Evolutionary conservation across 2,329 filamentous ascomycete species (phyloP).

Genomic region (Phyllosticta capitalensis): DNA sequence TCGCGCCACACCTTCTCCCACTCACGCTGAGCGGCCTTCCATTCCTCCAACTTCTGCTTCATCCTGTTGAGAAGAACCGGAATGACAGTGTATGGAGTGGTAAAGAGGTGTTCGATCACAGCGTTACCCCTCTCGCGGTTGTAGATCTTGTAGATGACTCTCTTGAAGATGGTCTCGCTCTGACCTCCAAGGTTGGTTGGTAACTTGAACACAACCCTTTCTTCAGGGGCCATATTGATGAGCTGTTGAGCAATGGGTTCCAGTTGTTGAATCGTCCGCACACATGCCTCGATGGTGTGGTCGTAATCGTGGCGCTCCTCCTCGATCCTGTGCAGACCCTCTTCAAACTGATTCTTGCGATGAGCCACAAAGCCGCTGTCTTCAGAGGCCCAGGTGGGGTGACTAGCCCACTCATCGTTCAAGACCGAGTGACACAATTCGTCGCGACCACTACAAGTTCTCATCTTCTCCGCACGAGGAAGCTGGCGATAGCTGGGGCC

Average conservation of each 20-base stretch:
- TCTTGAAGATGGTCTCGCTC: constrained; percentile 93
- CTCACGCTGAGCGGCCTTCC: constrained; percentile 92
- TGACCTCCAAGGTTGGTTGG: constrained; percentile 79
- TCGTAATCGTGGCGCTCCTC: constrained; percentile 98
- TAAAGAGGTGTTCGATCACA: constrained; percentile 80
- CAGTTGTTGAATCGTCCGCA: constrained; percentile 89
- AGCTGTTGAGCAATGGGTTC: constrained; percentile 91
- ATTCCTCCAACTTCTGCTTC: constrained; percentile 95
- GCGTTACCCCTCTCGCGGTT: constrained; percentile 72
- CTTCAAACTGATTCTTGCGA: constrained; percentile 91
- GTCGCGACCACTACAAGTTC: constrained; percentile 87
- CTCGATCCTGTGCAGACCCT: constrained; percentile 89
- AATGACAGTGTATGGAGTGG: constrained; percentile 73
- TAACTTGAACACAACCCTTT: constrained; percentile 67
- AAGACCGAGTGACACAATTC: constrained; percentile 88
- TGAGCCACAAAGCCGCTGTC: constrained; percentile 97
- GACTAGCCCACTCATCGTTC: constrained; percentile 97
- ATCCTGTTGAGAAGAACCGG: constrained; percentile 80
- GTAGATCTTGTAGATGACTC: constrained; percentile 96
- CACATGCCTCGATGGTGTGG: constrained; percentile 92
- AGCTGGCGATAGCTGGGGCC: constrained; percentile 91
- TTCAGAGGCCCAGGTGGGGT: constrained; percentile 97
- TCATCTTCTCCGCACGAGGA: constrained; percentile 81
- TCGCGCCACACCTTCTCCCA: constrained; percentile 99
- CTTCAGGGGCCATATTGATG: constrained; percentile 61